phyloP scores from a whole-genome alignment of 2,329 filamentous ascomycete species.

The Fusarium begoniae region DNA sequence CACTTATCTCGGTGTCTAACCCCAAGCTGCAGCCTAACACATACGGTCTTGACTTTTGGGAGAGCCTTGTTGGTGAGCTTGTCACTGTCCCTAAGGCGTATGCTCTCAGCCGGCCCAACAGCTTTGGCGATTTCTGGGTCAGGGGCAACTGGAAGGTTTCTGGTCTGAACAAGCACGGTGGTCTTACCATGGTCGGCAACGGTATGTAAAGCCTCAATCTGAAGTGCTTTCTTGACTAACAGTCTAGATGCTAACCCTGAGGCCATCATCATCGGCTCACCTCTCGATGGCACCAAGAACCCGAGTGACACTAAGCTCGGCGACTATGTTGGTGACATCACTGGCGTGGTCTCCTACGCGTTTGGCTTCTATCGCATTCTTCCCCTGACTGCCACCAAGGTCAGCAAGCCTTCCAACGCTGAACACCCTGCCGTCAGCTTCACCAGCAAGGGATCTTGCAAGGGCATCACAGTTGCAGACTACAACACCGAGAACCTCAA shows the following conservation, averaged over 20 bases:
- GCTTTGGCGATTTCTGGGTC: constrained; percentile 75
- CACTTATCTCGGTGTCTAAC: constrained; percentile 66
- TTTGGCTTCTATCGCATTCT: constrained; percentile 77
- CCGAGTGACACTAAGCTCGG: constrained; percentile 69
- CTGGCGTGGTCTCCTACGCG: constrained; percentile 71
- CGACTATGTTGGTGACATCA: constrained; percentile 71
- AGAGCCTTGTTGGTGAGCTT: constrained; percentile 72
- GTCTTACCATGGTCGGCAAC: constrained; percentile 68
- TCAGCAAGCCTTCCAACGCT: constrained; percentile 56
- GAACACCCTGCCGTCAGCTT: constrained; percentile 63
- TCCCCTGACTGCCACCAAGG: constrained; percentile 65
- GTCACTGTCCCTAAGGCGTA: constrained; percentile 68
- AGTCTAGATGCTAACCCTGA: constrained; percentile 72
- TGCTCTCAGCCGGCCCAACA: constrained; percentile 68
- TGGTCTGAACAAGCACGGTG: constrained; percentile 69
- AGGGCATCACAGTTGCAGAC: constrained; percentile 68
- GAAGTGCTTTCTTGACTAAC: constrained; percentile 2
- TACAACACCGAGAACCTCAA: constrained; percentile 78
- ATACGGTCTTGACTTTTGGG: constrained; percentile 79
- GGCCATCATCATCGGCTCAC: constrained; percentile 70
- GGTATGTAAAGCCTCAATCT: constrained; percentile 47
- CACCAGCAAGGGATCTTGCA: constrained; percentile 64
- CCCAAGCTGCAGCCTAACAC: constrained; percentile 66
- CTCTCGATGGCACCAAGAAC: constrained; percentile 72
- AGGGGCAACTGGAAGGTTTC: constrained; percentile 71